Evolutionary conservation across 2,329 filamentous ascomycete species (phyloP), one percentile per base, ranked within the genome.

Genomic region (Ilyonectria sp.): DNA sequence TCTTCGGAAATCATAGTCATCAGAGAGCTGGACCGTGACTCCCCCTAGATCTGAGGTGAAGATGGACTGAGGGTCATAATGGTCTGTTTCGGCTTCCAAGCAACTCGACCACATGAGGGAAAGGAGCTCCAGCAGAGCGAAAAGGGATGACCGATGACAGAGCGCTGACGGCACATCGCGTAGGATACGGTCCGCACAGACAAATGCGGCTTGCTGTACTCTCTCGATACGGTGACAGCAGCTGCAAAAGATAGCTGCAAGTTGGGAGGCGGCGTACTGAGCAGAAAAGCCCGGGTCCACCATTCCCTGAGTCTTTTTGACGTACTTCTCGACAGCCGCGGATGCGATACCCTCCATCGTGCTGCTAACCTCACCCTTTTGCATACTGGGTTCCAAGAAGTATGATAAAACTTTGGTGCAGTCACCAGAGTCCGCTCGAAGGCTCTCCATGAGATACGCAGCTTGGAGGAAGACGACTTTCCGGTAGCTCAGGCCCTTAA

Each of bases 101-200:
- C 96, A 99, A 76, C 94, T 95, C 54, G 90, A 90, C 95, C 95
- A 99, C 92, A 99, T 94, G 31, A 99, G 88, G 4, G 94, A 95
- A 19, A 99, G 84, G 4, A 99, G 87, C 79, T 99, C 97, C 10
- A 99, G 86, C 17, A 99, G 86, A 2, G 95, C 94, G 81, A 98
- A 99, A 0, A 99, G 85, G 1, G 97, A 97, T 7, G 92, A 91
- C 72, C 93, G 93, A 76, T 98, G 93, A 77, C 95, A 98, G 17
- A 99, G 86, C 2, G 94, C 92, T 4, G 96, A 98, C 1, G 96
- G 96, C 6, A 97, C 91, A 69, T 94, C 90, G 13, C 85, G 87
- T 69, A 99, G 92, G 65, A 99, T 94, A 65, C 92, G 92, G 78
- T 97, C 94, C 0, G 95, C 95, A 72, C 93, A 96, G 29, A 86